Conservation (phyloP, 75 land plant species). For the Sequoiadendron giganteum region DNA sequence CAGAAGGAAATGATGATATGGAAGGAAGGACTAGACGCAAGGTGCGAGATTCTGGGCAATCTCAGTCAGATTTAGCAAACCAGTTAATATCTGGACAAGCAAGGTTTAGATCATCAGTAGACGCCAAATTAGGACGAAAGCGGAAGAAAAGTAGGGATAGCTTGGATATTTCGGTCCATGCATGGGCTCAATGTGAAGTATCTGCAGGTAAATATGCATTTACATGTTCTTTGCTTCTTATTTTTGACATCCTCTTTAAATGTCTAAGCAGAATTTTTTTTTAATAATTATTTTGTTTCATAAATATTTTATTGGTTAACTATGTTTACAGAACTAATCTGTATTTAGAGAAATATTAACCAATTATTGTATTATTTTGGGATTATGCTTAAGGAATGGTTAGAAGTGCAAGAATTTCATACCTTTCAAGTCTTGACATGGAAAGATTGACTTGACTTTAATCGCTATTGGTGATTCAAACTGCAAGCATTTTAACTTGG, state of each 20-base stretch:
- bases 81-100: constrained; percentile 2
- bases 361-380: not conserved
- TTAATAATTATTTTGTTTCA: not conserved
- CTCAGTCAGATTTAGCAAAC: constrained; percentile 9
- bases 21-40: constrained; percentile 10
- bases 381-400: not conserved
- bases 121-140: constrained; percentile 13
- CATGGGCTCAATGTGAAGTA: constrained; percentile 31
- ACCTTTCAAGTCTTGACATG: not conserved
- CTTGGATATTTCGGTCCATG: constrained; percentile 7
- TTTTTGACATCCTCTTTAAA: not conserved
- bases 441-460: no score
- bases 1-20: constrained; percentile 5
- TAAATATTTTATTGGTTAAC: not conserved
- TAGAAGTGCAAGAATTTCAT: not conserved
- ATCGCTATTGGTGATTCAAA: not conserved
- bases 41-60: constrained; percentile 6
- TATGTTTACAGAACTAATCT: not conserved
- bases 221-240: not conserved
- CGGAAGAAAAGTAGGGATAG: constrained; percentile 15
- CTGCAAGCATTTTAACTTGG: no score
- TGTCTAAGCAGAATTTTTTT: no score
- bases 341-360: not conserved
- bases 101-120: constrained; percentile 11
- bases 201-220: constrained; percentile 19